phyloP scores from a whole-genome alignment of 2,329 filamentous ascomycete species.

The Coleophoma cylindrospora region DNA sequence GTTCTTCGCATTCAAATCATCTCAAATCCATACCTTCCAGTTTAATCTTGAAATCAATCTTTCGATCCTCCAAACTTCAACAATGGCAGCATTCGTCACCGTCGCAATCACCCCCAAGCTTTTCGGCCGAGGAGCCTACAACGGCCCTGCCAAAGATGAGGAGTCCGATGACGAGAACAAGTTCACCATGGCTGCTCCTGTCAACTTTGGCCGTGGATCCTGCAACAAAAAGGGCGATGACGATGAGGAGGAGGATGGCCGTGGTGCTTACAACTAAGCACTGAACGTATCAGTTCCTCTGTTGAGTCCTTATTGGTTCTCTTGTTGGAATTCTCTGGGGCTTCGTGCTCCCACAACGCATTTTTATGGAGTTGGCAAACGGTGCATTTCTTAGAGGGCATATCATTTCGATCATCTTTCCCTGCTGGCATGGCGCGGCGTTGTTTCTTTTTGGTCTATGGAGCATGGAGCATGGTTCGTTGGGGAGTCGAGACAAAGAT shows the following conservation, averaged over 20 bases:
- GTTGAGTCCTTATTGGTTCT: too few species aligned
- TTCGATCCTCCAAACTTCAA: background rate
- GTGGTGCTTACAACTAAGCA: conserved; percentile 1
- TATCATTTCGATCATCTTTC: too few species aligned
- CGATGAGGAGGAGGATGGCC: background rate
- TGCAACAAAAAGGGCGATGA: background rate
- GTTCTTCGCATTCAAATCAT: background rate
- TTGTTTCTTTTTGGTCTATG: too few species aligned
- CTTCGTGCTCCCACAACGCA: too few species aligned
- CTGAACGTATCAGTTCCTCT: too few species aligned
- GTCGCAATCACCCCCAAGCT: background rate
- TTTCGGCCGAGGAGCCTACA: background rate
- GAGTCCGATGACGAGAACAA: background rate
- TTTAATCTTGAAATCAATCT: background rate
- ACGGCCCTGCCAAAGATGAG: background rate
- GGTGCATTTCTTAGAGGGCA: too few species aligned
- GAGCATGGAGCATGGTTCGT: too few species aligned
- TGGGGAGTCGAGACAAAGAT: too few species aligned
- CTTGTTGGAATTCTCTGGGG: too few species aligned
- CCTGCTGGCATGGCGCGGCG: too few species aligned
- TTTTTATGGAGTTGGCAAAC: too few species aligned
- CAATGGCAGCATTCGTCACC: background rate
- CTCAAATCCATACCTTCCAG: background rate
- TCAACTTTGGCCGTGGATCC: background rate
- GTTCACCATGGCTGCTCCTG: background rate